Percentiles rank a stretch among this genome's conserved stretches.
Conservation (phyloP, 2,329 filamentous ascomycete species). For the Rasamsonia emersonii region DNA sequence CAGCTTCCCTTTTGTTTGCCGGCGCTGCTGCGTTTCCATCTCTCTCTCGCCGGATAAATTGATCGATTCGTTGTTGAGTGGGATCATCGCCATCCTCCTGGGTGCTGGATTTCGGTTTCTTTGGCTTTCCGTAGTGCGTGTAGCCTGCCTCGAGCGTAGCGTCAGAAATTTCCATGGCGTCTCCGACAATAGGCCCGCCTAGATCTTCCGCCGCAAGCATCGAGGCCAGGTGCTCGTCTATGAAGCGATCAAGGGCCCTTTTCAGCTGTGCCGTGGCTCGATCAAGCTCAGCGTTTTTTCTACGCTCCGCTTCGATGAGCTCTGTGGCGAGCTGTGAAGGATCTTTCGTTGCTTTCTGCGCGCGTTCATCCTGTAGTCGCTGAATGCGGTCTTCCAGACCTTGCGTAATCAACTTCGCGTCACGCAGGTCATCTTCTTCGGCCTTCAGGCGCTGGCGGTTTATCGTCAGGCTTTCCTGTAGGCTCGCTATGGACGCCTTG, state of each 20-base stretch:
- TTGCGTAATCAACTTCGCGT: constrained; percentile 38
- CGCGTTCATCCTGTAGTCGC: constrained; percentile 49
- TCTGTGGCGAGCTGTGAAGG: constrained; percentile 56
- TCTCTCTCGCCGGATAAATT: constrained; percentile 35
- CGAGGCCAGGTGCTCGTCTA: constrained; percentile 59
- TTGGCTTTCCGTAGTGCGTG: constrained; percentile 42
- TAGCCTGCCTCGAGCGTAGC: constrained; percentile 46
- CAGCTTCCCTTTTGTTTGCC: constrained; percentile 39
- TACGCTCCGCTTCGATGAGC: constrained; percentile 51
- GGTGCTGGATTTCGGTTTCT: constrained; percentile 22
- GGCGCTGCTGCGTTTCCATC: constrained; percentile 14
- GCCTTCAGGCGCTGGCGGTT: constrained; percentile 32
- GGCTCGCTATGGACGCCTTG: constrained; percentile 46
- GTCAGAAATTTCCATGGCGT: constrained; percentile 57
- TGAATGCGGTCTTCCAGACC: constrained; percentile 51
- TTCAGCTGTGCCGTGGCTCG: constrained; percentile 53
- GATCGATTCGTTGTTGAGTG: constrained; percentile 43
- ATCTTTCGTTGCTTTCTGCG: constrained; percentile 49
- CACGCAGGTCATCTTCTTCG: constrained; percentile 40
- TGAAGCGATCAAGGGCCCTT: constrained; percentile 59
- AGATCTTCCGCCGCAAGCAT: constrained; percentile 78
- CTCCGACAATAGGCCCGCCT: constrained; percentile 73
- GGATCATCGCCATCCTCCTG: constrained; percentile 21
- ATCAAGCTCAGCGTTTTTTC: constrained; percentile 53
- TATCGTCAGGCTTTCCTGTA: constrained; percentile 30